Evolutionary conservation across 768 basidiomycete species (phyloP).

Genomic region (Hortiboletus flavorubellus): DNA sequence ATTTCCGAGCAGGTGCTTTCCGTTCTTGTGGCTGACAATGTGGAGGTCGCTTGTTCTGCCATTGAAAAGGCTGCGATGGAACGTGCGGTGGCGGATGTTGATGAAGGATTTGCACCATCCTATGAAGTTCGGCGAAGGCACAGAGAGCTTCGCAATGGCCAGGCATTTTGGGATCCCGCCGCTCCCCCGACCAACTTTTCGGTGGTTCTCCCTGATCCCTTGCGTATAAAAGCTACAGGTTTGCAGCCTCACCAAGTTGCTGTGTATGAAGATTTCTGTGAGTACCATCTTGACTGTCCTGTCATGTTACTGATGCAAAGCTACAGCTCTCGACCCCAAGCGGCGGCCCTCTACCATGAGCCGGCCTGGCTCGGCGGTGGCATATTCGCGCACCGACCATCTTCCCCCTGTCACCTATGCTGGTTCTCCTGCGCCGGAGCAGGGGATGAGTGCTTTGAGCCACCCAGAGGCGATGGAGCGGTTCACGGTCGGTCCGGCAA

Average conservation of each 20-base stretch:
- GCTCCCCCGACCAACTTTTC: conserved; percentile 70
- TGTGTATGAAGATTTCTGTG: conserved; percentile 96
- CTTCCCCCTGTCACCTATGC: conserved; percentile 46
- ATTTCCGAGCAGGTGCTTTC: conserved; percentile 77
- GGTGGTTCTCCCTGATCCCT: conserved; percentile 75
- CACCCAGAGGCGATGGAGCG: conserved; percentile 89
- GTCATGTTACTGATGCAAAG: conserved; percentile 12
- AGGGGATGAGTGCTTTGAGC: conserved; percentile 44
- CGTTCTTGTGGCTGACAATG: conserved; percentile 85
- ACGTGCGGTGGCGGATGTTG: conserved; percentile 87
- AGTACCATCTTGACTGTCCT: conserved; percentile 13
- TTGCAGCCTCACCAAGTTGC: conserved; percentile 76
- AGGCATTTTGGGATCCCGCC: conserved; percentile 87
- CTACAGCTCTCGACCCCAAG: conserved; percentile 52
- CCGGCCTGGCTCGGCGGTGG: conserved; percentile 67
- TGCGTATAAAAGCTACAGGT: conserved; percentile 81
- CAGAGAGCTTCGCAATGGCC: conserved; percentile 71
- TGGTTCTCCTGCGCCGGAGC: conserved; percentile 64
- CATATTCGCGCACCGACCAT: conserved; percentile 53
- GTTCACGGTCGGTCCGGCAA: conserved; percentile 56
- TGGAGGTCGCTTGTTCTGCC: conserved; percentile 88
- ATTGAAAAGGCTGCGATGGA: conserved; percentile 99
- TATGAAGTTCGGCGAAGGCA: conserved; percentile 85
- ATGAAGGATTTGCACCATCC: conserved; percentile 79
- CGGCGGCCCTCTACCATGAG: conserved; percentile 49